Conservation (phyloP, 2,329 filamentous ascomycete genomes). For the Boeremia exigua region DNA sequence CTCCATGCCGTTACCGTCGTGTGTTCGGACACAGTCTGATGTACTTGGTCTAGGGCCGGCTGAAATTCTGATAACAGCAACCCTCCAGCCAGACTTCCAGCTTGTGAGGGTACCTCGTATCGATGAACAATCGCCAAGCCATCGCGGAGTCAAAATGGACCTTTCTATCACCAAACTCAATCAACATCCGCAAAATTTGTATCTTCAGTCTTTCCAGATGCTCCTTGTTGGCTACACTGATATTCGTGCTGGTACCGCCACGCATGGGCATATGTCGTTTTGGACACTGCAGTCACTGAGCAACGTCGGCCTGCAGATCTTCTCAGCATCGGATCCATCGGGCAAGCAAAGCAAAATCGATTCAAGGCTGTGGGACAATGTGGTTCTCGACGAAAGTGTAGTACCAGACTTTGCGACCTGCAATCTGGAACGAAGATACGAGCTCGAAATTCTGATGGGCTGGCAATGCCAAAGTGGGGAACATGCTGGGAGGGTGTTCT, state of each 20-base stretch:
- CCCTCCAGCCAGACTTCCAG: constrained; percentile 11
- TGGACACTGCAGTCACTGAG: constrained; percentile 25
- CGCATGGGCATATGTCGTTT: constrained; percentile 11
- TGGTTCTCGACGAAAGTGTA: constrained; percentile 6
- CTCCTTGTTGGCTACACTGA: constrained; percentile 24
- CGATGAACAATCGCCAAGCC: neutral
- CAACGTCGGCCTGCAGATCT: constrained; percentile 14
- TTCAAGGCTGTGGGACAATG: constrained; percentile 10
- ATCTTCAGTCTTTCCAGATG: constrained; percentile 24
- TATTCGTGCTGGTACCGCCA: constrained; percentile 9
- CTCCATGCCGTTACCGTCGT: constrained; percentile 1
- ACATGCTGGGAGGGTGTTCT: constrained; percentile 17
- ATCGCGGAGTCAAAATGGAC: constrained; percentile 12
- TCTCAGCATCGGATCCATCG: neutral
- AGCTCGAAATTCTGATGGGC: constrained; percentile 23
- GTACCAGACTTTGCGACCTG: constrained; percentile 21
- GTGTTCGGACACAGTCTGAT: neutral
- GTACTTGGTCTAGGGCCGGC: constrained; percentile 2
- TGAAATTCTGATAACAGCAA: constrained; percentile 6
- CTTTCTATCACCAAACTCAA: constrained; percentile 12
- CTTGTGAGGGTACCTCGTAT: neutral
- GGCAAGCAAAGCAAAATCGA: constrained; percentile 6
- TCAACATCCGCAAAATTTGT: constrained; percentile 5
- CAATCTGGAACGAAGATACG: constrained; percentile 22
- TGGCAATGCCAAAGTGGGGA: constrained; percentile 18